phyloP scores from a whole-genome alignment of 176 grass and related monocot species.

The Phoenix dactylifera region DNA sequence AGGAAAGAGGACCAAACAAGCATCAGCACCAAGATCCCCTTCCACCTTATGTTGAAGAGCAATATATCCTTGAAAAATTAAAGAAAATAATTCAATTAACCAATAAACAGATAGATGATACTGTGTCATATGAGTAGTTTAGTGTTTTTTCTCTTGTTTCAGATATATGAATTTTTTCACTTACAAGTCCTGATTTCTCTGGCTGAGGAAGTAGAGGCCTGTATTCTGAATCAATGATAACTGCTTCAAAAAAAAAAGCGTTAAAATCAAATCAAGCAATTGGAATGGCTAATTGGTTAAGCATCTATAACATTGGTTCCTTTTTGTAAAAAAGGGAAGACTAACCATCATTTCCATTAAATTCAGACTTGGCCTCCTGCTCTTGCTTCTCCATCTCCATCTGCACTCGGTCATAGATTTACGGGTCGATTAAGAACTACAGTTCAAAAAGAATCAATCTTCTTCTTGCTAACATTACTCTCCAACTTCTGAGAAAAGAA shows the following conservation, averaged over 20 bases:
- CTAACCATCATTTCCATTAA: constrained; percentile 7
- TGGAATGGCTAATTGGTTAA: too few relatives aligned
- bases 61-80: constrained; percentile 54
- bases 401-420: constrained; percentile 25
- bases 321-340: too few relatives aligned
- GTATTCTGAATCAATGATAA: constrained; percentile 37
- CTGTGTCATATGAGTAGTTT: too few relatives aligned
- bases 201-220: constrained; percentile 51
- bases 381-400: constrained; percentile 51
- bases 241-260: constrained; percentile 19
- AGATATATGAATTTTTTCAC: background rate
- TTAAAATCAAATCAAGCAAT: too few relatives aligned
- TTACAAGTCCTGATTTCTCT: constrained; percentile 58
- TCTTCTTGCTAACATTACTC: too few relatives aligned
- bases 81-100: background rate
- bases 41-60: constrained; percentile 77
- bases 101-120: too few relatives aligned
- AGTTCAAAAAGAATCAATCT: too few relatives aligned
- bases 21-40: constrained; percentile 61
- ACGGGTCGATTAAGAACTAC: too few relatives aligned
- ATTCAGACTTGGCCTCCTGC: constrained; percentile 23
- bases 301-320: too few relatives aligned
- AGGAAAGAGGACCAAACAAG: constrained; percentile 65
- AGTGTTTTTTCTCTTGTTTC: too few relatives aligned
- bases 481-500: too few relatives aligned